Percentiles rank a stretch among this genome's conserved stretches.
Evolutionary conservation across 257 asterid genomes (phyloP).

Genomic region (Mentha longifolia): DNA sequence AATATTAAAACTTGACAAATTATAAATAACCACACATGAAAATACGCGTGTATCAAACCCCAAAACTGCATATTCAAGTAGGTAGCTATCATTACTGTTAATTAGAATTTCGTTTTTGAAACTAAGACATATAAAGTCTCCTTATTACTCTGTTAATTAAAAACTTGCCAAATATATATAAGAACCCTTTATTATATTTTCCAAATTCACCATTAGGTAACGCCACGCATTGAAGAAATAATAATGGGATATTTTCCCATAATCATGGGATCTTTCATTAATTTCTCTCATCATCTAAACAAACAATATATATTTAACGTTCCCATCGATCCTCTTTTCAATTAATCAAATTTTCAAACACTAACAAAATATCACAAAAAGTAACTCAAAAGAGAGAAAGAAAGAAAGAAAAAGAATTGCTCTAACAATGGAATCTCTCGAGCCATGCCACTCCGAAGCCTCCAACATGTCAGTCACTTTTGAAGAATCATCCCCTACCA

Average conservation of each 20-base stretch:
- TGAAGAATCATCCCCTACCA: conserved; percentile 21
- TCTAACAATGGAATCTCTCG: conserved; percentile 34
- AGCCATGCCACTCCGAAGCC: conserved; percentile 50
- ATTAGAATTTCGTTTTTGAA: neutral
- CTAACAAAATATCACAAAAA: no score
- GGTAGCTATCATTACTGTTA: conserved; percentile 26
- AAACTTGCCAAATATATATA: conserved; percentile 22
- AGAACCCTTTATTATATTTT: neutral
- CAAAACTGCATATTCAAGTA: conserved; percentile 34
- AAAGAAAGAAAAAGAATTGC: neutral
- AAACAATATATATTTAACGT: neutral
- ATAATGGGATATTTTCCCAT: conserved; percentile 47
- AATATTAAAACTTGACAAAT: neutral
- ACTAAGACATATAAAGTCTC: conserved; percentile 38
- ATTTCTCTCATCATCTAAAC: conserved; percentile 30
- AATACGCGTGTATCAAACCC: conserved; percentile 35
- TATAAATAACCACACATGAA: neutral
- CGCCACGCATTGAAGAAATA: conserved; percentile 40
- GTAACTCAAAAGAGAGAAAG: no score
- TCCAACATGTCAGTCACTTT: conserved; percentile 55
- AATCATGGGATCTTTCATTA: conserved; percentile 42
- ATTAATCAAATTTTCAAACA: conserved; percentile 8
- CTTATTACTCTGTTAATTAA: conserved; percentile 38
- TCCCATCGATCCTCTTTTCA: neutral
- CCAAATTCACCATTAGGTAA: conserved; percentile 38